Evolutionary conservation across 768 basidiomycete species (phyloP).

Genomic region (Mycena epipterygia): DNA sequence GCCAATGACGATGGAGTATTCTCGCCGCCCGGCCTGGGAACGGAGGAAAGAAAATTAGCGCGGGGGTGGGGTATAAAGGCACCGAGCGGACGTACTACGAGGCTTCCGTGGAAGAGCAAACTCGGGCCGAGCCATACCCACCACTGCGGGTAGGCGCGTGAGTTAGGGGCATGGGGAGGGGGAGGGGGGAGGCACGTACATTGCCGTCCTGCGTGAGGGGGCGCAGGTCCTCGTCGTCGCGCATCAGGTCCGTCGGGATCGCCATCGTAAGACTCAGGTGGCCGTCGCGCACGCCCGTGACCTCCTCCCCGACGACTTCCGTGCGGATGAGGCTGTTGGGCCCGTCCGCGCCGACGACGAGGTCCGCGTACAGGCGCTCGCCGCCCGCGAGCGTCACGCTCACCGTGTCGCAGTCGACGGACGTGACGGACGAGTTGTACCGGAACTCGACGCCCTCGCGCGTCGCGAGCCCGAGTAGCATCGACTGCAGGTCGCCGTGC

Average conservation of each 20-base stretch:
- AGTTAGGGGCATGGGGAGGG: background rate
- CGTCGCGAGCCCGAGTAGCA: constrained; percentile 62
- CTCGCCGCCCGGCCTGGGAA: constrained; percentile 44
- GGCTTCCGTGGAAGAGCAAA: constrained; percentile 45
- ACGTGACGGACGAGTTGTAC: constrained; percentile 53
- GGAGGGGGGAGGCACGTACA: constrained; percentile 43
- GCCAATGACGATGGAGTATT: constrained; percentile 32
- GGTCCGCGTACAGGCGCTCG: constrained; percentile 59
- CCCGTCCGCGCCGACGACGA: constrained; percentile 76
- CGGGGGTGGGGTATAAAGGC: constrained; percentile 35
- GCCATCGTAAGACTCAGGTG: constrained; percentile 49
- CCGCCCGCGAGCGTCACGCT: constrained; percentile 58
- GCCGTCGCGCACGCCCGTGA: constrained; percentile 42
- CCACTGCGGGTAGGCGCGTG: constrained; percentile 45
- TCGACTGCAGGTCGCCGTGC: constrained; percentile 66
- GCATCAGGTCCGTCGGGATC: constrained; percentile 48
- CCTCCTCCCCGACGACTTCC: constrained; percentile 44
- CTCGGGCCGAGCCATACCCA: constrained; percentile 48
- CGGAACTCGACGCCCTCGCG: constrained; percentile 63
- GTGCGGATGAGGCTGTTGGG: constrained; percentile 55
- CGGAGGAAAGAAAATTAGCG: too few relatives aligned
- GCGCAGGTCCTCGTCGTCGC: constrained; percentile 48
- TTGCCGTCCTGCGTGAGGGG: constrained; percentile 43
- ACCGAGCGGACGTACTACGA: constrained; percentile 39
- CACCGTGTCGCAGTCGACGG: constrained; percentile 47